Evolutionary conservation across 129 eudicot species (phyloP), one percentile per base, ranked within the genome.

Genomic region (Artemisia argyi): DNA sequence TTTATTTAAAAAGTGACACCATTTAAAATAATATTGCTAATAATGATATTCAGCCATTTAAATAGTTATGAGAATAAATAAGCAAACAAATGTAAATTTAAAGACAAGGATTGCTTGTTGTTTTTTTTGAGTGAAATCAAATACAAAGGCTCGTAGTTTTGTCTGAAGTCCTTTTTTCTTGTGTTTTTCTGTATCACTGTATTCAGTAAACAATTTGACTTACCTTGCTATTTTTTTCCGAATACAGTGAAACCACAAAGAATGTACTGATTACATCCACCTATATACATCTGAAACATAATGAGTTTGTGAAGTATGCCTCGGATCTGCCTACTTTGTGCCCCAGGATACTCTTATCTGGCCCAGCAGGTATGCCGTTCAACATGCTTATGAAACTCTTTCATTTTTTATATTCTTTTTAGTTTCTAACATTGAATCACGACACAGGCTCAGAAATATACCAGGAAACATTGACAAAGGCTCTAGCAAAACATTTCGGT

Each of bases 361-460:
- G 98, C 68, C 98, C 98, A 73, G 91, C 92, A 78, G 98, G 98
- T 93, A 85, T 12, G 52, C 10, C 42, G 49, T 61, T 56, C 3
- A 61, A 19, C 13, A 26, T 2, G 11, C 56, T 32, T 8, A 44
- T 39, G 2, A 20, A 50, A 55, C 65, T 16, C 67, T 65, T 1
- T 0, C 22, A 20, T 0, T 7, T 5, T 11, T n/a, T n/a, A n/a
- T n/a, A n/a, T n/a, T n/a, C n/a, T 15, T 69, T 42, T 0, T 13
- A 39, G 24, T 55, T 15, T 58, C 19, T 49, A 39, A 39, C 46
- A 39, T 39, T 39, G 46, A 11, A 7, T 39, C 60, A 20, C 63
- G 22, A 50, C 65, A 22, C 78, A 93, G 98, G 98, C 70, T 93
- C 98, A 11, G 98, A 93, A 58, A 93, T 93, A 50, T 93, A 93